Conservation (phyloP, 768 basidiomycete species). For the Favolaschia claudopus region DNA sequence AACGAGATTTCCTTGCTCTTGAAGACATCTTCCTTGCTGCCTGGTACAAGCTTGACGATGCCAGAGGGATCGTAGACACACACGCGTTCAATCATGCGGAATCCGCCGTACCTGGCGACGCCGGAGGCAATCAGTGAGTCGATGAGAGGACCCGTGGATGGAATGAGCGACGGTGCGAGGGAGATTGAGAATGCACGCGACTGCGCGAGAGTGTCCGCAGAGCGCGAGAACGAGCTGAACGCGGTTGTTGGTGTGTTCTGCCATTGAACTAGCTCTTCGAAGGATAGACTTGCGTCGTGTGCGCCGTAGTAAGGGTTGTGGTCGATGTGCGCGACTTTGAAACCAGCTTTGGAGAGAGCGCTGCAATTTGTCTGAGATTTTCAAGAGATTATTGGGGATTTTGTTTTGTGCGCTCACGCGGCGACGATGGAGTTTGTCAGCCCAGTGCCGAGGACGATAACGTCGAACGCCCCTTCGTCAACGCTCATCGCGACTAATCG, state of each 20-base stretch:
- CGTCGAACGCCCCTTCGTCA: slow-evolving; percentile 63
- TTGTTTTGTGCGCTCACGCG: slow-evolving; percentile 67
- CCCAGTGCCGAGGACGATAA: slow-evolving; percentile 78
- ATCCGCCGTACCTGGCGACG: slow-evolving; percentile 91
- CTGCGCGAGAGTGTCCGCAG: slow-evolving; percentile 53
- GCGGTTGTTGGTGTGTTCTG: slow-evolving; percentile 47
- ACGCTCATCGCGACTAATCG: background rate
- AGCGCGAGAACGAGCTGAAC: slow-evolving; percentile 55
- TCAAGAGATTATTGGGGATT: slow-evolving; percentile 10
- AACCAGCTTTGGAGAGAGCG: slow-evolving; percentile 87
- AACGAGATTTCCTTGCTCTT: slow-evolving; percentile 79
- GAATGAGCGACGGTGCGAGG: slow-evolving; percentile 83
- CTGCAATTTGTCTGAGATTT: slow-evolving; percentile 48
- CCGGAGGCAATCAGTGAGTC: slow-evolving; percentile 81
- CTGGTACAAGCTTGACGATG: slow-evolving; percentile 73
- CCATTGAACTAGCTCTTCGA: slow-evolving; percentile 84
- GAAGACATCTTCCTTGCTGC: slow-evolving; percentile 93
- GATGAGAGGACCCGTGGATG: slow-evolving; percentile 80
- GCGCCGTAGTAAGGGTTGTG: slow-evolving; percentile 86
- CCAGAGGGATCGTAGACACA: slow-evolving; percentile 61
- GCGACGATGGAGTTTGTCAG: slow-evolving; percentile 86
- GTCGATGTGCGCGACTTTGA: slow-evolving; percentile 90
- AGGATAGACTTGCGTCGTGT: slow-evolving; percentile 79
- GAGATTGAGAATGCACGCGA: slow-evolving; percentile 86
- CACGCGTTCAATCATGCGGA: slow-evolving; percentile 79